Evolutionary conservation across 2,329 filamentous ascomycete genomes (phyloP).

Genomic region (Xylariales sp.): DNA sequence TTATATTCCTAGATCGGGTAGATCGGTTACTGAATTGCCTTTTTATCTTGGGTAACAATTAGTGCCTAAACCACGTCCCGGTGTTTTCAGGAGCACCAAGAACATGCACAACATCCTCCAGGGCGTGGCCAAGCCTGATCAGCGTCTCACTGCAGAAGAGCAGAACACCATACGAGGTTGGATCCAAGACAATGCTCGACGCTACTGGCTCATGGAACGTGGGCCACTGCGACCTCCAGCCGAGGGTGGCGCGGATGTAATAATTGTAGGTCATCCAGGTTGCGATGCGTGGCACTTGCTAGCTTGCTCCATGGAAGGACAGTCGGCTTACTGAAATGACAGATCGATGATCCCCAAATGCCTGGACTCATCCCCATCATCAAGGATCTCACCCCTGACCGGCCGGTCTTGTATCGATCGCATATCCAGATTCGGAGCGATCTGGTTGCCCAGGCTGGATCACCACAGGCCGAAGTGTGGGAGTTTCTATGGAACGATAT

Average conservation of each 20-base stretch:
- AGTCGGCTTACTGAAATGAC: conserved; percentile 9
- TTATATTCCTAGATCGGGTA: too few species aligned
- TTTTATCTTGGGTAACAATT: conserved; percentile 8
- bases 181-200: conserved; percentile 68
- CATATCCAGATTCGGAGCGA: conserved; percentile 82
- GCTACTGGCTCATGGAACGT: conserved; percentile 67
- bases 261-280: conserved; percentile 52
- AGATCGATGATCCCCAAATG: conserved; percentile 84
- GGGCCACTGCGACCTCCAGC: conserved; percentile 62
- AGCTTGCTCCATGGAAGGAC: neutral
- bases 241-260: conserved; percentile 70
- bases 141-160: conserved; percentile 60
- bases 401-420: conserved; percentile 75
- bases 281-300: too few species aligned
- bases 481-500: conserved; percentile 70
- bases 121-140: conserved; percentile 63
- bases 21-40: neutral
- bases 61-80: conserved; percentile 75
- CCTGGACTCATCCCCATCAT: conserved; percentile 71
- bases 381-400: conserved; percentile 64
- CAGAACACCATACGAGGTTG: conserved; percentile 63
- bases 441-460: conserved; percentile 56
- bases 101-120: conserved; percentile 87
- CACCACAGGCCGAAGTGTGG: conserved; percentile 72
- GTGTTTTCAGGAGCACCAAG: conserved; percentile 80